Percentiles rank a stretch among this genome's conserved stretches.
Evolutionary conservation across 2,329 filamentous ascomycete genomes (phyloP).

Genomic region (Cladosporium halotolerans): DNA sequence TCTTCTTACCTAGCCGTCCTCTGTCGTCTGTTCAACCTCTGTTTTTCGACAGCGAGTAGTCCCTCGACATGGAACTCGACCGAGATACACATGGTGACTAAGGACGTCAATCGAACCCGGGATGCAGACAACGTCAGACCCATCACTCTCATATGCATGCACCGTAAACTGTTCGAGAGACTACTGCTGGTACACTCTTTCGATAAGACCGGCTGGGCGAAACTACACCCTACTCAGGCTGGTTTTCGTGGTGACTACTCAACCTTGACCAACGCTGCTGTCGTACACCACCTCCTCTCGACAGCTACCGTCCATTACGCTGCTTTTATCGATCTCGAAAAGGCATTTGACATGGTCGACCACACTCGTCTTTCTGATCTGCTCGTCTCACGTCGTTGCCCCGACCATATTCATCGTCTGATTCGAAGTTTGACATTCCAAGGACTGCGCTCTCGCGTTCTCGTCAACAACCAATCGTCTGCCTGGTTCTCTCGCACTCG

Average conservation of each 20-base stretch:
- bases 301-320: background rate
- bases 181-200: background rate
- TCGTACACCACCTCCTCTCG: background rate
- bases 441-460: background rate
- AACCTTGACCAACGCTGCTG: background rate
- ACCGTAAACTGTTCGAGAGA: background rate
- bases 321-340: background rate
- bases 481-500: background rate
- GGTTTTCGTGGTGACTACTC: background rate
- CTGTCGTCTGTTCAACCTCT: slow-evolving; percentile 1
- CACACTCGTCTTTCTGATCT: background rate
- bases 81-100: background rate
- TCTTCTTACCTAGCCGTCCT: background rate
- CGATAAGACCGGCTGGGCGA: background rate
- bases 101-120: background rate
- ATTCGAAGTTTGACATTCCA: background rate
- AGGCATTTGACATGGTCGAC: background rate
- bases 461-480: background rate
- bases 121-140: background rate
- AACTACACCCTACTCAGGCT: background rate
- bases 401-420: background rate
- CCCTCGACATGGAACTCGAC: background rate
- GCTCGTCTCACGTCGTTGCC: background rate
- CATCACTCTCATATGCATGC: background rate
- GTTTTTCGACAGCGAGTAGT: background rate